phyloP scores from a whole-genome alignment of 2,329 filamentous ascomycete species.

The Dactylellina haptotyla region DNA sequence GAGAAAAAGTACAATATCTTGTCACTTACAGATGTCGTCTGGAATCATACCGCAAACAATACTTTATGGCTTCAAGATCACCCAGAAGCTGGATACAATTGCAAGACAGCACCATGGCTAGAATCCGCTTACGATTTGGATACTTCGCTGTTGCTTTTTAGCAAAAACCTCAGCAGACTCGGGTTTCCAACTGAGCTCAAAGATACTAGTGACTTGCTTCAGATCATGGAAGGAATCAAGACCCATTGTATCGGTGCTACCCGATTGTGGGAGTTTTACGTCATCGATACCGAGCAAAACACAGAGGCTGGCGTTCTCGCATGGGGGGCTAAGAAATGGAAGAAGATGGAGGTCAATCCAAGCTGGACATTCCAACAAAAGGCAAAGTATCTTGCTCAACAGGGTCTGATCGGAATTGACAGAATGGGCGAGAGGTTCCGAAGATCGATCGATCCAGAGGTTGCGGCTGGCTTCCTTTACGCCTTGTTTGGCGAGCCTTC shows the following conservation, averaged over 20 bases:
- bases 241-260: constrained; percentile 79
- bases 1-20: constrained; percentile 85
- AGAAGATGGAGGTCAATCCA: constrained; percentile 62
- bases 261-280: constrained; percentile 93
- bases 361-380: constrained; percentile 65
- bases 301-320: constrained; percentile 74
- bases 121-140: constrained; percentile 73
- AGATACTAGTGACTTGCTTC: constrained; percentile 75
- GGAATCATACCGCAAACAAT: constrained; percentile 97
- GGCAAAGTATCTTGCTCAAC: constrained; percentile 72
- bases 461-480: constrained; percentile 75
- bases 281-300: constrained; percentile 79
- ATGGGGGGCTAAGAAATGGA: constrained; percentile 73
- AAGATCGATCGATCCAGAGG: constrained; percentile 74
- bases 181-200: constrained; percentile 80
- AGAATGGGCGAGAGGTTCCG: constrained; percentile 82
- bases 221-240: constrained; percentile 86
- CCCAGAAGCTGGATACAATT: constrained; percentile 93
- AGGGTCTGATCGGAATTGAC: constrained; percentile 77
- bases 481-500: constrained; percentile 74
- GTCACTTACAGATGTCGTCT: constrained; percentile 93
- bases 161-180: constrained; percentile 71
- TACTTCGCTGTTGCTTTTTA: constrained; percentile 74
- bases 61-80: constrained; percentile 93
- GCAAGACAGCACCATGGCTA: constrained; percentile 84